Evolutionary conservation across 495 filamentous ascomycete genomes (phyloP).

Genomic region (Pyrenopolyporus hunteri): DNA sequence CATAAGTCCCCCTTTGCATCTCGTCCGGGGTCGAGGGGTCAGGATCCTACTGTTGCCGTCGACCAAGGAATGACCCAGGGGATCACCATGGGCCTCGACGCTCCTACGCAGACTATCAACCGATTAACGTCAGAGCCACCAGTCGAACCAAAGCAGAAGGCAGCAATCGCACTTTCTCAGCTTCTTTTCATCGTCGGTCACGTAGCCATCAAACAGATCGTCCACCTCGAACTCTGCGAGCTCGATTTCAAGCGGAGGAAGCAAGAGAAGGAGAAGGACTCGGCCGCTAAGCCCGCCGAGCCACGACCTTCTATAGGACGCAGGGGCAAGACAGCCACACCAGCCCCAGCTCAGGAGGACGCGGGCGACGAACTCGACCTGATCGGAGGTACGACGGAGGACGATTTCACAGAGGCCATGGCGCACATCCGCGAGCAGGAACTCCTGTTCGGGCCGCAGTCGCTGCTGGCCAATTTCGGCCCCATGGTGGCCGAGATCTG

Average conservation of each 20-base stretch:
- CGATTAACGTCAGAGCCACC: slow-evolving; percentile 43
- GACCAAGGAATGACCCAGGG: slow-evolving; percentile 37
- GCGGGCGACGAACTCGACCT: slow-evolving; percentile 88
- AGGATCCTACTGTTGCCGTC: slow-evolving; percentile 42
- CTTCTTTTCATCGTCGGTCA: slow-evolving; percentile 95
- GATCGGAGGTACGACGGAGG: slow-evolving; percentile 96
- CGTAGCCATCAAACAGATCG: slow-evolving; percentile 97
- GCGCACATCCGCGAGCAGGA: slow-evolving; percentile 92
- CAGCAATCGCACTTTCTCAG: slow-evolving; percentile 80
- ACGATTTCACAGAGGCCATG: slow-evolving; percentile 98
- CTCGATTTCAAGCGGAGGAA: slow-evolving; percentile 97
- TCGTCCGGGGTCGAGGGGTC: slow-evolving; percentile 50
- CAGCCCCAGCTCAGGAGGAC: slow-evolving; percentile 49
- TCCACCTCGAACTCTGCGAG: slow-evolving; percentile 98
- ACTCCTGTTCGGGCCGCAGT: slow-evolving; percentile 84
- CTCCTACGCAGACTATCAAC: slow-evolving; percentile 44
- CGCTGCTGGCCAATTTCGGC: slow-evolving; percentile 86
- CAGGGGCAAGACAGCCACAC: slow-evolving; percentile 56
- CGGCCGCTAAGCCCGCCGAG: slow-evolving; percentile 47
- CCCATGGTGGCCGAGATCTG: slow-evolving; percentile 91
- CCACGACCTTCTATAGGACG: slow-evolving; percentile 44
- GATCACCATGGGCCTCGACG: slow-evolving; percentile 44
- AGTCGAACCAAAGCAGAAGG: slow-evolving; percentile 60
- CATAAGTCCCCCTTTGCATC: slow-evolving; percentile 42
- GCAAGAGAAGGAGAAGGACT: slow-evolving; percentile 87